Conservation (phyloP, 2,329 filamentous ascomycete species). For the Fusarium sp. region DNA sequence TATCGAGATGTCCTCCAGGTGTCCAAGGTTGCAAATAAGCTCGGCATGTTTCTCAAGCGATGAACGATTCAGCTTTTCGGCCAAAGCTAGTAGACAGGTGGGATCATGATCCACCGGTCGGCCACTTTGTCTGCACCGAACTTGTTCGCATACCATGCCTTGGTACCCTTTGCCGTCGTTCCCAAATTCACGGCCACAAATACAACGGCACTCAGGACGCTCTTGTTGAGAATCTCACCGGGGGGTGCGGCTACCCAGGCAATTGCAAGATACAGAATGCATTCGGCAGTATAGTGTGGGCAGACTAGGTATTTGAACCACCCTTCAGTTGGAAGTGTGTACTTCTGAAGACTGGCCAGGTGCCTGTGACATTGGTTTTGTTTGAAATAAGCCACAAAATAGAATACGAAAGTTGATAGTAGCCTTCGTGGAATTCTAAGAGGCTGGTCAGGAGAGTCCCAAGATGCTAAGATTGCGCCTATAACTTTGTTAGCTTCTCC, state of each 20-base stretch:
- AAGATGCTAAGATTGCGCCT: slow-evolving; percentile 54
- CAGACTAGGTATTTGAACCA: slow-evolving; percentile 81
- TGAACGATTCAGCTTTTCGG: slow-evolving; percentile 46
- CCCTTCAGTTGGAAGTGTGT: slow-evolving; percentile 81
- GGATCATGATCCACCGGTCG: slow-evolving; percentile 81
- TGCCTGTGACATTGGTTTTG: slow-evolving; percentile 82
- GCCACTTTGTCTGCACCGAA: slow-evolving; percentile 77
- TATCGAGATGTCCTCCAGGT: slow-evolving; percentile 90
- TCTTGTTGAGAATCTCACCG: slow-evolving; percentile 76
- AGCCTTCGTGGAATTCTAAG: slow-evolving; percentile 45
- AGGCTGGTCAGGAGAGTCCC: slow-evolving; percentile 44
- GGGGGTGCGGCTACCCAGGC: slow-evolving; percentile 79
- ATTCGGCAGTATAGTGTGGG: slow-evolving; percentile 94
- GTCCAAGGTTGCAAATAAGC: slow-evolving; percentile 76
- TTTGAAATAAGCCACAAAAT: slow-evolving; percentile 76
- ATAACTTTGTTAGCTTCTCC: slow-evolving; percentile 21
- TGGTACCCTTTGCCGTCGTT: slow-evolving; percentile 82
- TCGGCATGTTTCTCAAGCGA: slow-evolving; percentile 65
- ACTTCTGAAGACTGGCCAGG: slow-evolving; percentile 80
- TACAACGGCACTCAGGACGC: slow-evolving; percentile 75
- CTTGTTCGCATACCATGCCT: slow-evolving; percentile 80
- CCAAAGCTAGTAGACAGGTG: slow-evolving; percentile 68
- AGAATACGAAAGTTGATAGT: slow-evolving; percentile 69
- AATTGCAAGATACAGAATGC: slow-evolving; percentile 84
- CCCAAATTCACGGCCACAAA: slow-evolving; percentile 87